Percentiles rank a stretch among this genome's conserved stretches.
phyloP scores from a whole-genome alignment of 2,329 filamentous ascomycete species.

The Curvularia lunata region DNA sequence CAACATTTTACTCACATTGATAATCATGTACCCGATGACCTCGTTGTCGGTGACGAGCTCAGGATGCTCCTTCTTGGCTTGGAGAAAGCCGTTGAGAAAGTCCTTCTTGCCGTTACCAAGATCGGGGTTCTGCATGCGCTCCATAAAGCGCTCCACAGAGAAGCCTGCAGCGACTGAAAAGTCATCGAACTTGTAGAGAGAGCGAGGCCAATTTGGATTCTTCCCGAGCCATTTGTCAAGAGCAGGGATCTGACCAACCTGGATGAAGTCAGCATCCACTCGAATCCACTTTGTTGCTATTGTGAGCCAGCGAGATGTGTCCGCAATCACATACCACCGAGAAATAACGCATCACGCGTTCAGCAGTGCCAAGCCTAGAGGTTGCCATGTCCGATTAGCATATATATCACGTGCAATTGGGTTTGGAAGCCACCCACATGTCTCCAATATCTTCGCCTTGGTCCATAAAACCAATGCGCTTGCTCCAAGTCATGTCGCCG shows the following conservation, averaged over 20 bases:
- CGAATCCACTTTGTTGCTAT: neutral
- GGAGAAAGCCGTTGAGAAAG: slow-evolving; percentile 32
- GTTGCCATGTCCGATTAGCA: neutral
- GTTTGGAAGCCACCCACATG: slow-evolving; percentile 14
- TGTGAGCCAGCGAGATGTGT: neutral
- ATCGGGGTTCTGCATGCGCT: slow-evolving; percentile 27
- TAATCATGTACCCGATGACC: slow-evolving; percentile 43
- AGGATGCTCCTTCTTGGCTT: slow-evolving; percentile 25
- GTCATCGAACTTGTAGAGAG: slow-evolving; percentile 32
- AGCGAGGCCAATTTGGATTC: slow-evolving; percentile 25
- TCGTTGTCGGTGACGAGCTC: slow-evolving; percentile 37
- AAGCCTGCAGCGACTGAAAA: slow-evolving; percentile 32
- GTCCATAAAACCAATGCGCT: slow-evolving; percentile 54
- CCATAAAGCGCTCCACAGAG: slow-evolving; percentile 28
- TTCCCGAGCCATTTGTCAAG: slow-evolving; percentile 37
- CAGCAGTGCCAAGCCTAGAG: slow-evolving; percentile 44
- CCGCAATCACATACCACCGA: slow-evolving; percentile 28
- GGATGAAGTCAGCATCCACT: slow-evolving; percentile 5
- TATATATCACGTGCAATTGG: neutral
- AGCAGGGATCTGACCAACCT: slow-evolving; percentile 40
- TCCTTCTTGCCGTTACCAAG: slow-evolving; percentile 28
- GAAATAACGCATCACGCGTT: slow-evolving; percentile 34
- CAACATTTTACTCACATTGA: slow-evolving; percentile 30
- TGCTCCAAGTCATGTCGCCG: slow-evolving; percentile 51
- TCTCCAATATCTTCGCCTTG: slow-evolving; percentile 49